Base-by-base conservation (phyloP, 1,139 yeast species). In the Taphrina populina region DNA sequence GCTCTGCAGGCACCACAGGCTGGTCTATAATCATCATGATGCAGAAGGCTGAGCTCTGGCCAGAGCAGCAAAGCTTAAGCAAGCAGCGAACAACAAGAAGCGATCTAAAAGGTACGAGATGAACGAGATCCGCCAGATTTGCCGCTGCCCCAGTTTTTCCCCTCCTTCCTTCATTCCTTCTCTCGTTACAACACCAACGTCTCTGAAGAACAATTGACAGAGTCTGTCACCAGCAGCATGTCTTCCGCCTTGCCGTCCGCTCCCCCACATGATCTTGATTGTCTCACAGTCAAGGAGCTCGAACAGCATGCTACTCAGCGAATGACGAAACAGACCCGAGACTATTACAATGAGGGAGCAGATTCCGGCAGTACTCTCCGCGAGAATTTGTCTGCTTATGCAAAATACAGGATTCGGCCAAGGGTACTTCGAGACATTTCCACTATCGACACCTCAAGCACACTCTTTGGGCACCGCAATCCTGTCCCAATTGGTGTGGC, bases 401-500 rank as follows among this genome's bases (percentile, higher is more conserved):
- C 64, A 53, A 58, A 64, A 39, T 69, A 65, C 61, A 62, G 69
- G 33, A 64, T 78, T 62, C 71, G 77, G 49, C 79, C 80, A 17
- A 68, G 71, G 40, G 75, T 76, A 40, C 65, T 77, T 64, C 67
- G 69, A 11, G 76, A 77, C 58, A 78, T 75, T 10, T 59, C 66
- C 8, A 61, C 70, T 11, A 67, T 74, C 17, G 72, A 73, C 52
- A 63, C 73, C 11, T 62, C 69, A 19, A 73, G 79, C 7, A 65
- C 67, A 2, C 60, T 79, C 63, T 69, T 77, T 47, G 82, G 81
- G 15, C 59, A 66, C 26, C 65, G 67, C 30, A 70, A 73, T 21
- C 66, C 70, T 15, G 71, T 76, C 2, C 88, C 88, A 5, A 75
- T 82, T 61, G 84, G 83, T 58, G 73, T 81, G 52, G 54, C 54